Percentiles rank a stretch among this genome's conserved stretches.
These are phyloP conservation scores for Ophiocordyceps camponoti-saundersi DNA, from an alignment of 2,329 filamentous ascomycete species.

Conservation along the genomic window DNA sequence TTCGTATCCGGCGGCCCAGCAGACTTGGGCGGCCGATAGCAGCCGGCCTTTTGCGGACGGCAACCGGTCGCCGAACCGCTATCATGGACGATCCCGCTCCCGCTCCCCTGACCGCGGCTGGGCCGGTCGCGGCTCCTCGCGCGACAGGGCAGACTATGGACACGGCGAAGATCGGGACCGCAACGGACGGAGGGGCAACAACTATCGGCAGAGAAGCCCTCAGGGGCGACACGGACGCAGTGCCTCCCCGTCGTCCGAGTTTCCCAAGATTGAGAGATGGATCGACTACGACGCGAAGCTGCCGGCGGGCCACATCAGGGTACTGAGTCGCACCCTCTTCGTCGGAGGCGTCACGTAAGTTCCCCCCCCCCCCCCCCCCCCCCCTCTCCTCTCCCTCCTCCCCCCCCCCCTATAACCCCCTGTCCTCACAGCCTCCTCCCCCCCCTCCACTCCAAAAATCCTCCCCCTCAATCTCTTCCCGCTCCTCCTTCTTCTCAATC, in stretches of 20 bases:
- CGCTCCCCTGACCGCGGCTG: slow-evolving; percentile 64
- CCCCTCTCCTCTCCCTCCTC: too few relatives aligned
- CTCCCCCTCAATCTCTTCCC: too few relatives aligned
- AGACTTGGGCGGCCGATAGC: slow-evolving; percentile 20
- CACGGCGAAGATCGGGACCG: slow-evolving; percentile 39
- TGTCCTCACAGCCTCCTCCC: too few relatives aligned
- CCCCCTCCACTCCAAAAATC: too few relatives aligned
- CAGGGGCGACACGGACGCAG: slow-evolving; percentile 50
- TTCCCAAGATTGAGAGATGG: slow-evolving; percentile 39
- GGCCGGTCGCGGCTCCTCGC: slow-evolving; percentile 48
- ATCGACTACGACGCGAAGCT: slow-evolving; percentile 64
- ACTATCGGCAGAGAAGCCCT: slow-evolving; percentile 83
- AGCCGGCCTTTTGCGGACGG: slow-evolving; percentile 39
- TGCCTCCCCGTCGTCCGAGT: slow-evolving; percentile 31
- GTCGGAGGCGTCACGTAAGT: slow-evolving; percentile 86
- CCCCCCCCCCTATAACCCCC: too few relatives aligned
- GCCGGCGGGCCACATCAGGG: slow-evolving; percentile 68
- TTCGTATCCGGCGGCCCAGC: slow-evolving; percentile 19
- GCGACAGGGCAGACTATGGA: slow-evolving; percentile 59
- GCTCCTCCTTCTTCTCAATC: too few relatives aligned
- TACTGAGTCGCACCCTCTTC: slow-evolving; percentile 86
- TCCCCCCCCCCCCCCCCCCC: neutral
- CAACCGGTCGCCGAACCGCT: slow-evolving; percentile 46
- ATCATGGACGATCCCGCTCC: slow-evolving; percentile 51
- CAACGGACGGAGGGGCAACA: slow-evolving; percentile 34